phyloP scores from a whole-genome alignment of 2,329 filamentous ascomycete genomes.

The Orbilia javanica region DNA sequence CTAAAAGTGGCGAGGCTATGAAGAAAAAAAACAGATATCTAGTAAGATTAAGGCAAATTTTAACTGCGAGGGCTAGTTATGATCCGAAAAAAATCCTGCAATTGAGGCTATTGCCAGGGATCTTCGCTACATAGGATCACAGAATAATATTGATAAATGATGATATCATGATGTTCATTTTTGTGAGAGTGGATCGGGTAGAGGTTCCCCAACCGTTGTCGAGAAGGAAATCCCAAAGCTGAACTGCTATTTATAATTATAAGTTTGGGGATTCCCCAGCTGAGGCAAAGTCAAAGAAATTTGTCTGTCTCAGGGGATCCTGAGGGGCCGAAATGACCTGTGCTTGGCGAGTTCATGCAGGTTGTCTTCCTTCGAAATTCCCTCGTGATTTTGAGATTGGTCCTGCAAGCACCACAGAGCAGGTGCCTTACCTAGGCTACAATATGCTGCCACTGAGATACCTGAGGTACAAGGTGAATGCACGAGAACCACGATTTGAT shows the following conservation, averaged over 20 bases:
- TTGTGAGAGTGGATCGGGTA: neutral
- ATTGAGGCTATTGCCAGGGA: neutral
- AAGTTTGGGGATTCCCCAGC: neutral
- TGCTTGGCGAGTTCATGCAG: conserved; percentile 12
- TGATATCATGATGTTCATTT: neutral
- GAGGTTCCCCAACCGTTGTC: neutral
- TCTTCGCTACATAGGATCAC: neutral
- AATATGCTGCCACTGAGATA: neutral
- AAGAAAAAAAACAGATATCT: no score
- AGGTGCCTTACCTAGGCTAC: neutral
- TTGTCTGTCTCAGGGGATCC: conserved; percentile 2
- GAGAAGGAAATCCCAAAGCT: neutral
- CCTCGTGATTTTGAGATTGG: neutral
- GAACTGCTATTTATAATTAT: conserved; percentile 7
- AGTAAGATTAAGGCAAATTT: neutral
- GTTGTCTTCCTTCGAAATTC: neutral
- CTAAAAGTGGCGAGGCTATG: no score
- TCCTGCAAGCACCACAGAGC: neutral
- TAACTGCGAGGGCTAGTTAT: neutral
- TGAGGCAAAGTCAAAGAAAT: conserved; percentile 5
- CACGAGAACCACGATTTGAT: neutral
- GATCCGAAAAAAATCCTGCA: no score
- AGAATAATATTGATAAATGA: neutral
- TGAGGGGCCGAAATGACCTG: conserved; percentile 2
- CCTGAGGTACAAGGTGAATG: neutral